Evolutionary conservation across 805 yeast species (phyloP).

Genomic region (Wickerhamomyces xylosicus): DNA sequence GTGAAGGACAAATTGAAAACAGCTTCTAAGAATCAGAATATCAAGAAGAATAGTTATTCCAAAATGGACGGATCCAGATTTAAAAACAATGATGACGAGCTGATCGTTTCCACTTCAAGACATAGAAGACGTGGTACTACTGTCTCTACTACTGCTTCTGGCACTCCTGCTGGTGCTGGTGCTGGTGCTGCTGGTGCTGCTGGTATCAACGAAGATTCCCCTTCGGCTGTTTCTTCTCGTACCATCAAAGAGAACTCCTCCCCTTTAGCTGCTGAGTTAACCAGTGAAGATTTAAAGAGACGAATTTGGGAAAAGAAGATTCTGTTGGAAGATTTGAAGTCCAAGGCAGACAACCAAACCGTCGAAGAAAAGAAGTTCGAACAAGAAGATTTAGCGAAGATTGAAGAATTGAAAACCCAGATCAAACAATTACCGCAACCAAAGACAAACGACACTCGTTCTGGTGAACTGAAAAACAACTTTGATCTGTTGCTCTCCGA

Average conservation of each 20-base stretch:
- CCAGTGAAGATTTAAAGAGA: conserved; percentile 51
- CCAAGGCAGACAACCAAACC: conserved; percentile 20
- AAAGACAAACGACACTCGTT: conserved; percentile 17
- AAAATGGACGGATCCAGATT: conserved; percentile 34
- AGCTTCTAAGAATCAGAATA: conserved; percentile 5
- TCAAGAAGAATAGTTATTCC: conserved; percentile 19
- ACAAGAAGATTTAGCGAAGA: conserved; percentile 30
- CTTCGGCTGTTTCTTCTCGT: not conserved
- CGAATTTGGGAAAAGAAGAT: conserved; percentile 67
- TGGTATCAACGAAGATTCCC: not conserved
- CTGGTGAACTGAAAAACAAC: conserved; percentile 26
- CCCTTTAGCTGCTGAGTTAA: conserved; percentile 5
- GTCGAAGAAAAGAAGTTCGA: conserved; percentile 37
- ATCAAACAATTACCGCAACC: conserved; percentile 33
- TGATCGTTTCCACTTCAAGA: conserved; percentile 14
- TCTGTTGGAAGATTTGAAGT: conserved; percentile 37
- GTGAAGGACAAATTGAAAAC: conserved; percentile 44
- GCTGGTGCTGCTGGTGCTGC: not conserved
- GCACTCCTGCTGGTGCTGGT: conserved; percentile 1
- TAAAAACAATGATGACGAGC: conserved; percentile 71
- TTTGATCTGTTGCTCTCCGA: conserved; percentile 18
- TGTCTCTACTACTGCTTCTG: conserved; percentile 1
- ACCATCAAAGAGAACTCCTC: not conserved
- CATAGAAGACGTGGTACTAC: conserved; percentile 17
- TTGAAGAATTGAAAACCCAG: conserved; percentile 33